Evolutionary conservation across 2,329 filamentous ascomycete genomes (phyloP), one percentile per base, ranked within the genome.

Genomic region (Blastomyces emzantsi): DNA sequence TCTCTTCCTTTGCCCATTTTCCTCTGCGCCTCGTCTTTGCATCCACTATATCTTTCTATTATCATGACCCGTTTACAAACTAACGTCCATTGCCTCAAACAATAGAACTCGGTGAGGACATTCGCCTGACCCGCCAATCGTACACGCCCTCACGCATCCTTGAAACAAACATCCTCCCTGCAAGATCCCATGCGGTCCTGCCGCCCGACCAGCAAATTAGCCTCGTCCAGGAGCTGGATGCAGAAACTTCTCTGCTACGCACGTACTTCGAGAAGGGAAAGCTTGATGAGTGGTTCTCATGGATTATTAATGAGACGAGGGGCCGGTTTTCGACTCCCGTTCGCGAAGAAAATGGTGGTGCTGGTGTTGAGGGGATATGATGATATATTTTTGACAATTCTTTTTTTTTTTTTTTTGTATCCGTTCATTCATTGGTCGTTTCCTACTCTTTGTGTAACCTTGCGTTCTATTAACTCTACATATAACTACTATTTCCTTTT

Each of bases 161-260:
- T 17, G 25, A 60, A 33, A 33, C 43, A 7, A 28, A 33, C 43
- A 70, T 55, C 66, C 69, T 45, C 72, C 74, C 17, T 64, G 69
- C 17, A 71, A 74, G 43, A 66, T 73, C 62, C 39, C 73, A 43
- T 67, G 73, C 67, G 68, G 65, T 30, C 68, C 71, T 58, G 69
- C 70, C 22, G 69, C 75, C 64, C 52, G 82, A 85, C 54, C 83
- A 89, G 69, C 83, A 86, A 64, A 81, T 85, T 64, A 87, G 86
- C 64, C 82, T 96, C 64, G 77, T 87, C 36, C 83, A 86, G 33
- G 90, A 90, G 64, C 88, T 94, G 78, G 80, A 84, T 64, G 81
- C 82, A 64, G 92, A 96, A 75, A 89, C 93, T 71, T 81, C 83
- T 65, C 72, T 83, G 13, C 79, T 97, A 49, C 77, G 80, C 61